Percentiles rank a stretch among this genome's conserved stretches.
Evolutionary conservation across 768 basidiomycete genomes (phyloP).

Genomic region (Naganishia kalamii): DNA sequence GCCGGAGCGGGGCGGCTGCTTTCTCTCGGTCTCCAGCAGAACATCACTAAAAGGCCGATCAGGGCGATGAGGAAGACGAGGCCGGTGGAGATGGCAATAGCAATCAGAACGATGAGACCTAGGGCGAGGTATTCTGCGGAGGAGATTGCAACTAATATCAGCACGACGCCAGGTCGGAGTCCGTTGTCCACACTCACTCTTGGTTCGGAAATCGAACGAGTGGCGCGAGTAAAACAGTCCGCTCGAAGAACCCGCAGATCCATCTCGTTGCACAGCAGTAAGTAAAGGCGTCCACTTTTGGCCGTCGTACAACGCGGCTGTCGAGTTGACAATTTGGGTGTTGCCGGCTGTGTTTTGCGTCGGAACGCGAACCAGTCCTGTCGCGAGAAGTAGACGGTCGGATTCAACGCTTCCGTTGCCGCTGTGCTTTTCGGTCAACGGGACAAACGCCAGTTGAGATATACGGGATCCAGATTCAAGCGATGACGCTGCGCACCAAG

Average conservation of each 20-base stretch:
- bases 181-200: slow-evolving; percentile 57
- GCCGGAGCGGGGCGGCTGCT: slow-evolving; percentile 25
- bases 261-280: slow-evolving; percentile 59
- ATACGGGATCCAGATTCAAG: background rate
- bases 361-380: slow-evolving; percentile 66
- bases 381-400: slow-evolving; percentile 84
- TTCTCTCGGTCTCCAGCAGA: slow-evolving; percentile 55
- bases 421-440: slow-evolving; percentile 68
- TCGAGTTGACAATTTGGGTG: slow-evolving; percentile 58
- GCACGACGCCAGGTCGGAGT: slow-evolving; percentile 43
- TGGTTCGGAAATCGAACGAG: slow-evolving; percentile 56
- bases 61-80: slow-evolving; percentile 51
- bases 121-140: slow-evolving; percentile 72
- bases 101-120: slow-evolving; percentile 91
- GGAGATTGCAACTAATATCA: slow-evolving; percentile 43
- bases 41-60: slow-evolving; percentile 38
- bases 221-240: slow-evolving; percentile 61
- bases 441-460: slow-evolving; percentile 77
- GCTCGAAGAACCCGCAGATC: slow-evolving; percentile 63
- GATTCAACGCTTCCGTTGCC: slow-evolving; percentile 64
- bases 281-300: slow-evolving; percentile 74
- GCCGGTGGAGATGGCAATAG: slow-evolving; percentile 92
- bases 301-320: slow-evolving; percentile 83
- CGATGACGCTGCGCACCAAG: background rate
- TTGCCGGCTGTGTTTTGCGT: slow-evolving; percentile 39